Percentiles rank a stretch among this genome's conserved stretches.
Conservation (phyloP, 257 asterid genomes). For the Penstemon newberryi region DNA sequence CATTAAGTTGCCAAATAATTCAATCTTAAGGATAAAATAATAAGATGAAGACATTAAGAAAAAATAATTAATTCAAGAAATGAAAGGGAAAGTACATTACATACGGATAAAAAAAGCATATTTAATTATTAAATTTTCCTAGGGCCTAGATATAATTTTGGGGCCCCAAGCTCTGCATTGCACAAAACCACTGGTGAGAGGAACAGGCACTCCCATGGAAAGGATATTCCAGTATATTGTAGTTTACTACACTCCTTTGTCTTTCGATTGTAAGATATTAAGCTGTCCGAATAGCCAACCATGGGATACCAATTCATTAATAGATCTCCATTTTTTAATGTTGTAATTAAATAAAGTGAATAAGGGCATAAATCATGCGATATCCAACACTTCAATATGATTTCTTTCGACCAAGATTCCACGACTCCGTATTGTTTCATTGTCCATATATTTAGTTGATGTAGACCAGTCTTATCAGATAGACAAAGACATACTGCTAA, state of each 20-base stretch:
- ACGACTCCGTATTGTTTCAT: conserved; percentile 17
- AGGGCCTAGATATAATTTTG: too few species aligned
- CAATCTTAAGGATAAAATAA: too few species aligned
- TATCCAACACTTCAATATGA: neutral
- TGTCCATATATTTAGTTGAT: conserved; percentile 18
- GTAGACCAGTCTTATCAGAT: neutral
- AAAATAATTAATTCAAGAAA: too few species aligned
- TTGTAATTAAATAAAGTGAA: conserved; percentile 2
- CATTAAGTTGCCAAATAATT: too few species aligned
- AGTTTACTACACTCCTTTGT: conserved; percentile 6
- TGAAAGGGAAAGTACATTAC: too few species aligned
- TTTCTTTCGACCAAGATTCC: conserved; percentile 18
- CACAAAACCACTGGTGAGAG: neutral
- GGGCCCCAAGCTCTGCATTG: too few species aligned
- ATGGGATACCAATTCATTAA: neutral
- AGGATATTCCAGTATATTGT: neutral
- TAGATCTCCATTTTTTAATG: conserved; percentile 18
- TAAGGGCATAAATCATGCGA: neutral
- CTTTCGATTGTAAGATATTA: conserved; percentile 17
- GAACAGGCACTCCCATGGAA: neutral
- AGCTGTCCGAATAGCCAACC: neutral
- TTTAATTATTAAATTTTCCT: too few species aligned
- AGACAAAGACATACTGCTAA: conserved; percentile 13
- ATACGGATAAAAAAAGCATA: too few species aligned
- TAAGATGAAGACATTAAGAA: too few species aligned